Evolutionary conservation across 345 rosid genomes (phyloP), one percentile per base, ranked within the genome.

Genomic region (Theobroma cacao): DNA sequence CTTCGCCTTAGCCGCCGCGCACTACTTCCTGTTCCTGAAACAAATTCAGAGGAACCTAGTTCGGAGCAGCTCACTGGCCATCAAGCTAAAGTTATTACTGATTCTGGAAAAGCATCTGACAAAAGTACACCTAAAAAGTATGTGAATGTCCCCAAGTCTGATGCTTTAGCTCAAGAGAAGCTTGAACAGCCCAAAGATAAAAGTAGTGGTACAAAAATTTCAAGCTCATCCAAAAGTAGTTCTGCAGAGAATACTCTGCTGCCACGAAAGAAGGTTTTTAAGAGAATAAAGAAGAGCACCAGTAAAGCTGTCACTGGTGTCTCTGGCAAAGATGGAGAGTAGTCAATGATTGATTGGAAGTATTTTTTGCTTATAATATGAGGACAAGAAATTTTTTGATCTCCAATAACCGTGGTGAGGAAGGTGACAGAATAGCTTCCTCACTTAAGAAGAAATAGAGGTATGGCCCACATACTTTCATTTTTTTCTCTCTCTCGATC

Each of bases 1-100:
- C 97, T 96, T 79, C 93, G 98, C 50, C 94, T 94, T 61, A 96
- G 99, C 82, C 97, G 92, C 45, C 83, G 84, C 67, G 97, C 97
- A 40, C 86, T 96, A 69, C 94, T 92, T 82, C 95, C 97, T 65
- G 94, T 89, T 78, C 95, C 97, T 67, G 97, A 91, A 43, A 48
- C 89, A 69, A 83, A 88, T 64, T 55, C 73, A 30, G 91, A 85
- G 77, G 80, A 90, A 72, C 62, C 84, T 62, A 72, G 86, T 52
- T 80, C 80, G 69, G 82, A 87, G 82, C 87, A 80, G 76, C 75
- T 78, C 38, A 71, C 68, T 13, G 71, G 67, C 1, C 87, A 88
- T 45, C 77, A 81, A 61, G 36, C 77, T 52, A 80, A 62, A 78
- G 83, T 64, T 43, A 47, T 31, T 72, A 75, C 83, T 45, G 85